Percentiles rank a stretch among this genome's conserved stretches.
Evolutionary conservation across 176 grass and related monocot genomes (phyloP).

Genomic region (Ensete ventricosum): DNA sequence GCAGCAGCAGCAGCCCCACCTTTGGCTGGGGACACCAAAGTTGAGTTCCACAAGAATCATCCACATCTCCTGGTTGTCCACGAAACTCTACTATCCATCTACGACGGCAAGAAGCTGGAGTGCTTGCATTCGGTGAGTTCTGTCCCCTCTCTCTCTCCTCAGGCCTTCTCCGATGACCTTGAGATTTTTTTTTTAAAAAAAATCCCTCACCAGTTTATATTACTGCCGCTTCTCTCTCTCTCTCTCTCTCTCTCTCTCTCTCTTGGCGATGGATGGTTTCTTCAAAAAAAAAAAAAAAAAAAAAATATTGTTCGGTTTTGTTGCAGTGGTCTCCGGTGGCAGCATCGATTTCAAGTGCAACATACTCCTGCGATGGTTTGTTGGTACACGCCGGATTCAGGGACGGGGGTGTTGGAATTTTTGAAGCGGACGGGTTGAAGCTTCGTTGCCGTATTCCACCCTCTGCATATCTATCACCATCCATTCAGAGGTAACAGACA

Average conservation of each 20-base stretch:
- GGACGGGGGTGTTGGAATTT: conserved; percentile 89
- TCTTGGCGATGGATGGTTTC: no score
- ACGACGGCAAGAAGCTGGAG: conserved; percentile 89
- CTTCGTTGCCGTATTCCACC: conserved; percentile 76
- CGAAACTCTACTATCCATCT: conserved; percentile 76
- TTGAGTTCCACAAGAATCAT: conserved; percentile 96
- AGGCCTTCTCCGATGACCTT: no score
- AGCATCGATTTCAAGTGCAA: conserved; percentile 81
- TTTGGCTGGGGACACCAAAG: conserved; percentile 83
- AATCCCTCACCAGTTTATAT: no score
- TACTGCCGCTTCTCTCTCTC: background rate
- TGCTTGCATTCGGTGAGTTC: conserved; percentile 64
- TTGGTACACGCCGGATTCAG: conserved; percentile 70
- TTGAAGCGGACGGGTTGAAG: conserved; percentile 71
- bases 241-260: background rate
- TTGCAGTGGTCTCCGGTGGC: conserved; percentile 79
- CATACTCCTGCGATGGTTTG: conserved; percentile 90
- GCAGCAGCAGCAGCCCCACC: conserved; percentile 36
- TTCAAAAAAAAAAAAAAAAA: no score
- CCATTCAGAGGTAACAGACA: conserved; percentile 22
- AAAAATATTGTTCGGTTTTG: no score
- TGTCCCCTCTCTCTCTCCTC: no score
- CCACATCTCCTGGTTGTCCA: conserved; percentile 84
- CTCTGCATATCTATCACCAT: conserved; percentile 74
- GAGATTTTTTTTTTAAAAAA: no score